phyloP scores from a whole-genome alignment of 225 moss, liverwort and hornwort species.

The Straminergon stramineum region DNA sequence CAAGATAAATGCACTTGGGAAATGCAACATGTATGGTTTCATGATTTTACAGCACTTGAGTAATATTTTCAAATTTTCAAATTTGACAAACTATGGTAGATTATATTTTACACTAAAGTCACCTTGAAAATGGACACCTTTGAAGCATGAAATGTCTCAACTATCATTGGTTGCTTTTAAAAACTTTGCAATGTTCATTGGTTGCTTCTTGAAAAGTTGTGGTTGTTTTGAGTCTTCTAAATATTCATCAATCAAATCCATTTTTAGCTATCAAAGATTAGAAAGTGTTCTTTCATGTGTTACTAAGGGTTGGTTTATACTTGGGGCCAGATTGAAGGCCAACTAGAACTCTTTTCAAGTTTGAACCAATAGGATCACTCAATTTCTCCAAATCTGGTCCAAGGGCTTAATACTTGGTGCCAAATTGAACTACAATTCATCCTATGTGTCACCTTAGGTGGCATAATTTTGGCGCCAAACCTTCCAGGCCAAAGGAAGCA shows the following conservation, averaged over 20 bases:
- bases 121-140: neutral
- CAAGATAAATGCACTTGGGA: neutral
- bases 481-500: too few relatives aligned
- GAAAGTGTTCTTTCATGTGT: fast-evolving
- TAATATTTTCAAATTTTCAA: neutral
- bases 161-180: neutral
- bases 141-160: too few relatives aligned
- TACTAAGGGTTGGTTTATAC: too few relatives aligned
- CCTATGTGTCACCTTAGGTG: too few relatives aligned
- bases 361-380: too few relatives aligned
- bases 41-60: fast-evolving
- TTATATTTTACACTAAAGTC: neutral
- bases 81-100: fast-evolving
- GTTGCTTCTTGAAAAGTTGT: neutral
- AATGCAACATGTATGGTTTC: fast-evolving
- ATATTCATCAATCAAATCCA: neutral
- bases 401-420: too few relatives aligned
- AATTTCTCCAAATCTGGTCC: too few relatives aligned
- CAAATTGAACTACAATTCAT: too few relatives aligned
- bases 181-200: fast-evolving
- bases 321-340: too few relatives aligned
- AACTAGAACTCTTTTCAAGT: too few relatives aligned
- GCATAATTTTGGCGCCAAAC: too few relatives aligned
- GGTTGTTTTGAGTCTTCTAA: neutral
- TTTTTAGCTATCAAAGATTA: fast-evolving